phyloP scores from a whole-genome alignment of 2,329 filamentous ascomycete genomes.

The Didymella exigua region DNA sequence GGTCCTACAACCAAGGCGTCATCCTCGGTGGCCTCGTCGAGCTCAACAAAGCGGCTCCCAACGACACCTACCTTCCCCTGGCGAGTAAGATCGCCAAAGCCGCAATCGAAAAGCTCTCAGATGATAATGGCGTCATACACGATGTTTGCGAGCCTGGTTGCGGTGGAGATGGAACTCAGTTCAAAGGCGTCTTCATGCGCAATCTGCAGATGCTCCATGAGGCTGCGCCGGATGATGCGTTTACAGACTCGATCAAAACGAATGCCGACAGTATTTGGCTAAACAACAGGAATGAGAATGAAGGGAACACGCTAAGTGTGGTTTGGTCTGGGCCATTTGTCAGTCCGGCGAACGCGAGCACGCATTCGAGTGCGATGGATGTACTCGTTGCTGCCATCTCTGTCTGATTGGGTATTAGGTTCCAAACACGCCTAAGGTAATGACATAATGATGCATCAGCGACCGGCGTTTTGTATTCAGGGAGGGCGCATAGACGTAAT shows the following conservation, averaged over 20 bases:
- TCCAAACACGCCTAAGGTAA: not conserved
- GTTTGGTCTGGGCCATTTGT: constrained; percentile 68
- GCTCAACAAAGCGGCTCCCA: constrained; percentile 51
- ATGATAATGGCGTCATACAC: constrained; percentile 48
- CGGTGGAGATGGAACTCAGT: constrained; percentile 60
- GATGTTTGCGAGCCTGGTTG: constrained; percentile 50
- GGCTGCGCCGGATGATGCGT: constrained; percentile 57
- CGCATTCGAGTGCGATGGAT: constrained; percentile 71
- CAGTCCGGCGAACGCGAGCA: constrained; percentile 59
- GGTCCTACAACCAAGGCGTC: constrained; percentile 67
- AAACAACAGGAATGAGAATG: constrained; percentile 59
- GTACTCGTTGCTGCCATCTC: constrained; percentile 65
- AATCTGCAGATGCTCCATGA: constrained; percentile 66
- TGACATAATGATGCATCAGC: constrained; percentile 4
- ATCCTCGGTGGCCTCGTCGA: constrained; percentile 64
- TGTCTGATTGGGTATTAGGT: not conserved
- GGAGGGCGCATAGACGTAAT: not conserved
- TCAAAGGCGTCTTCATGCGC: constrained; percentile 74
- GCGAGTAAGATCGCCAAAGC: constrained; percentile 50
- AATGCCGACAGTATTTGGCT: constrained; percentile 72
- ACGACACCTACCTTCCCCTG: constrained; percentile 40
- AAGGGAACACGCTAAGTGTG: constrained; percentile 61
- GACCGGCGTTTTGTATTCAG: not conserved
- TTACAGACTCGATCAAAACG: constrained; percentile 60
- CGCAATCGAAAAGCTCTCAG: constrained; percentile 45